Evolutionary conservation across 805 yeast species (phyloP), one percentile per base, ranked within the genome.

Genomic region (Jamesozyma rosinii): DNA sequence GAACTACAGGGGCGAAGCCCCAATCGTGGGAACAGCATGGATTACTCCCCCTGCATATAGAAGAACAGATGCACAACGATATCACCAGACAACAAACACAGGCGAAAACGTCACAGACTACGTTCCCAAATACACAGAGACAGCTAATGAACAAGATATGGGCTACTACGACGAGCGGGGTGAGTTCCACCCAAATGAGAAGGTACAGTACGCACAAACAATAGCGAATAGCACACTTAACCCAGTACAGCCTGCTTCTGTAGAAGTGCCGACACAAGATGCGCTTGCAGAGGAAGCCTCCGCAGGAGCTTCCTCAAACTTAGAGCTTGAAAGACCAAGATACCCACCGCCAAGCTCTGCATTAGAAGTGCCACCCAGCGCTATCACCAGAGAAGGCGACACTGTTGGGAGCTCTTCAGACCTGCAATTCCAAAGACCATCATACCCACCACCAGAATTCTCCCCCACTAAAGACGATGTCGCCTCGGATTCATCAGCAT

Each of bases 151-250:
- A 20, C 67, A 73, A 35, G 95, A 87, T 57, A 75, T 82, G 57
- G 95, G 92, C 0, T 79, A 72, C 58, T 84, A 82, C 53, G 90
- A 83, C 57, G 64, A 63, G 31, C 58, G 69, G 26, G 95, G 86
- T 31, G 65, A 55, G 38, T 72, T 71, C 48, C 70, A 65, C 46
- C 47, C 59, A 5, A 65, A 60, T 43, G 51, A 57, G 29, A 61
- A 63, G 44, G 54, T 18, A 20, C 27, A 22, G 15, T 20, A 36
- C 24, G 8, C n/a, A 5, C 20, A 30, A 29, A 10, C n/a, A 8
- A 15, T 17, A 19, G 34, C n/a, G n/a, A n/a, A n/a, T n/a, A n/a
- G n/a, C n/a, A n/a, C n/a, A n/a, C n/a, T n/a, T n/a, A n/a, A n/a
- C n/a, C n/a, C n/a, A n/a, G n/a, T n/a, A n/a, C n/a, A n/a, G n/a